Evolutionary conservation across 139 green algal species (phyloP).

Genomic region (Volvox reticuliferus): DNA sequence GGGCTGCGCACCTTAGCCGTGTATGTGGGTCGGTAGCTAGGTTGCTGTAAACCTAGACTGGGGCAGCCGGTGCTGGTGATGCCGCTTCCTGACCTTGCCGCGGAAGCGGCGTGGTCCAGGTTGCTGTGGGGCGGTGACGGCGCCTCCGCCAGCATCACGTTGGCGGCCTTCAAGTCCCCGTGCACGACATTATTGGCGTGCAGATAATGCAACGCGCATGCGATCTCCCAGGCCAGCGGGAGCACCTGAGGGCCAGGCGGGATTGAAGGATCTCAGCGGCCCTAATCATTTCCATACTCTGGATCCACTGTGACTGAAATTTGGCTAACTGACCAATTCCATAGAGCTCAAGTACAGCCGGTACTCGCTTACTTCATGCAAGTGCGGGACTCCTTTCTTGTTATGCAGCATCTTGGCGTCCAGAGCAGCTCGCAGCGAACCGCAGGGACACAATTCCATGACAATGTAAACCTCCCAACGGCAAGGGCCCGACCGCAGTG

Average conservation of each 20-base stretch:
- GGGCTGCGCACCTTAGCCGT: constrained; percentile 31
- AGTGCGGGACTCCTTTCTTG: constrained; percentile 15
- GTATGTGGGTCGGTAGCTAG: background rate
- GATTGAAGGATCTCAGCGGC: background rate
- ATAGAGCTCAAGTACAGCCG: too few species aligned
- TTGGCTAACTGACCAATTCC: too few species aligned
- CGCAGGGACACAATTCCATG: constrained; percentile 51
- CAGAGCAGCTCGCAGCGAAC: constrained; percentile 40
- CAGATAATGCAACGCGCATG: constrained; percentile 51
- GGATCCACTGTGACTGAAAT: too few species aligned
- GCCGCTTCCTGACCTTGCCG: background rate
- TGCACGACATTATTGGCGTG: constrained; percentile 52
- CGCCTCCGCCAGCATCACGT: constrained; percentile 44
- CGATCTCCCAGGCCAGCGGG: constrained; percentile 45
- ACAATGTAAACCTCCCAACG: constrained; percentile 48
- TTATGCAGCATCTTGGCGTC: constrained; percentile 37
- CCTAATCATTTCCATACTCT: background rate
- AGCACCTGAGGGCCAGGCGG: constrained; percentile 24
- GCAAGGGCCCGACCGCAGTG: background rate
- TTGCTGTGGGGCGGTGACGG: constrained; percentile 7
- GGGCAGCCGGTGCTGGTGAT: background rate
- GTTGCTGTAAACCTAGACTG: background rate
- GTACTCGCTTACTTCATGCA: constrained; percentile 29
- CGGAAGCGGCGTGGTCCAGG: background rate
- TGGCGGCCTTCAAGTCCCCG: constrained; percentile 51